A percentile compares a stretch with the other conserved stretches of the same genome.
Conservation (phyloP, 495 filamentous ascomycete species). For the Sphaerosporella brunnea region DNA sequence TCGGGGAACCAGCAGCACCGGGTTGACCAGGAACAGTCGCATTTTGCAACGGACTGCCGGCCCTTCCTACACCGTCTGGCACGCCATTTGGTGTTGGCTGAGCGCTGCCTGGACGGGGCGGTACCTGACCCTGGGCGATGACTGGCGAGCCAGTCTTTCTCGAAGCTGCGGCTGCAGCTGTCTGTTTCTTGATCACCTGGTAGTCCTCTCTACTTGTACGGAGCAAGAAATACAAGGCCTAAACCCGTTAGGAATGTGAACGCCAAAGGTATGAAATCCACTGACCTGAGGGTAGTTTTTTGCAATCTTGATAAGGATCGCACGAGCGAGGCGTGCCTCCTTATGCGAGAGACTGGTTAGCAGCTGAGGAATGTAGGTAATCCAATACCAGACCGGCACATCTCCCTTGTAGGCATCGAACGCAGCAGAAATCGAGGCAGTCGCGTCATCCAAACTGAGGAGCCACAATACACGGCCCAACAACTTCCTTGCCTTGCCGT, state of each 20-base stretch:
- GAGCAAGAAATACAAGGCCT: conserved; percentile 78
- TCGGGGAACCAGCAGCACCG: conserved; percentile 20
- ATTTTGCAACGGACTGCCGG: conserved; percentile 24
- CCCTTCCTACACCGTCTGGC: conserved; percentile 12
- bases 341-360: conserved; percentile 74
- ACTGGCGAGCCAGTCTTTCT: conserved; percentile 21
- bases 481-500: conserved; percentile 83
- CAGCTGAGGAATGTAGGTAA: conserved; percentile 93
- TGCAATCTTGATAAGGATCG: conserved; percentile 76
- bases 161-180: conserved; percentile 19
- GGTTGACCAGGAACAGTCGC: conserved; percentile 13
- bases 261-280: not conserved
- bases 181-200: conserved; percentile 64
- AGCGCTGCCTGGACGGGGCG: conserved; percentile 27
- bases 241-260: conserved; percentile 10
- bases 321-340: conserved; percentile 69
- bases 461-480: conserved; percentile 94
- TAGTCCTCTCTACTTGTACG: conserved; percentile 91
- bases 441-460: conserved; percentile 77
- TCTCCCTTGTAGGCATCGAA: conserved; percentile 94
- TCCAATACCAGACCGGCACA: conserved; percentile 96
- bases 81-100: conserved; percentile 23
- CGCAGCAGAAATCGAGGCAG: conserved; percentile 56
- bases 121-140: conserved; percentile 17
- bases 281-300: conserved; percentile 68